phyloP scores from a whole-genome alignment of 495 filamentous ascomycete species.

The Amniculicola lignicola region DNA sequence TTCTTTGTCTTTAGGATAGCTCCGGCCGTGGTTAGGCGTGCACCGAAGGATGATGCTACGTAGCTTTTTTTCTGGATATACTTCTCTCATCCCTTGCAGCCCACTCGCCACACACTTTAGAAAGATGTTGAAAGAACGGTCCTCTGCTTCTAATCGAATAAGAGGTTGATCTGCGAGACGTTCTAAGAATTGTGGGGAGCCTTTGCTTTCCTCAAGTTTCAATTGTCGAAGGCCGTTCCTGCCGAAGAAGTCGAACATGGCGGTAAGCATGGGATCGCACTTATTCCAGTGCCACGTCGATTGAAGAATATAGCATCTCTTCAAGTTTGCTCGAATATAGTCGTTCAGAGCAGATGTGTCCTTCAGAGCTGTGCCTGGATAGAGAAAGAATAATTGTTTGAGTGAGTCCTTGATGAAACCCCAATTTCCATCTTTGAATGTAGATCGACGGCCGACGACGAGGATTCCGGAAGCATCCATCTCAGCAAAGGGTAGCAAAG shows the following conservation, averaged over 20 bases:
- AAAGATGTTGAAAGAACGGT: constrained; percentile 90
- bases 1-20: constrained; percentile 77
- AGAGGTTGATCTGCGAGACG: constrained; percentile 61
- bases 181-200: constrained; percentile 76
- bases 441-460: constrained; percentile 55
- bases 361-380: constrained; percentile 51
- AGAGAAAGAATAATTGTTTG: constrained; percentile 62
- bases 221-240: constrained; percentile 69
- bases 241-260: constrained; percentile 88
- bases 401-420: constrained; percentile 61
- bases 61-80: constrained; percentile 67
- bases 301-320: constrained; percentile 75
- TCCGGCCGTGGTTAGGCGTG: constrained; percentile 83
- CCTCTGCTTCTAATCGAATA: constrained; percentile 60
- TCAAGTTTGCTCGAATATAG: constrained; percentile 72
- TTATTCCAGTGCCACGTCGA: constrained; percentile 81
- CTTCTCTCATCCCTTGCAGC: constrained; percentile 57
- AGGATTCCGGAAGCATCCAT: constrained; percentile 67
- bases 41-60: constrained; percentile 73
- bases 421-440: constrained; percentile 66
- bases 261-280: constrained; percentile 72
- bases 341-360: constrained; percentile 68
- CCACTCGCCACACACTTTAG: constrained; percentile 77
- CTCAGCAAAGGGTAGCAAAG: constrained; percentile 70
- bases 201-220: constrained; percentile 69